Evolutionary conservation across 805 yeast genomes (phyloP), one percentile per base, ranked within the genome.

Genomic region (Kazachstania bromeliacearum): DNA sequence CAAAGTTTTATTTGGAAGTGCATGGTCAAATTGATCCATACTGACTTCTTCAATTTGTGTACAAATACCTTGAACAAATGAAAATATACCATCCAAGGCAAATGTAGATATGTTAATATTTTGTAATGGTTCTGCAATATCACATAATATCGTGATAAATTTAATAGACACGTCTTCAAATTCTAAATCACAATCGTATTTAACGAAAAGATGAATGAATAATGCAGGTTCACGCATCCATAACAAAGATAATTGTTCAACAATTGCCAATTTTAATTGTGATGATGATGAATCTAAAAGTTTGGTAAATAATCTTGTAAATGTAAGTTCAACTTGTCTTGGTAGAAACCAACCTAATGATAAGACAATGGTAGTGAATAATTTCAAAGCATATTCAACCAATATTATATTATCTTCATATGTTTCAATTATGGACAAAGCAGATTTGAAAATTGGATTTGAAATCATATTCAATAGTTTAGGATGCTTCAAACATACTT

Each of bases 111-210:
- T 94, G 47, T 74, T 79, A 2, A 89, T 94, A 32, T 28, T 81
- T 82, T 0, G 95, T 82, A 0, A 94, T 78, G 47, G 71, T 66
- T 9, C 68, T 7, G 96, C 78, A 23, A 85, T 64, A 35, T 79
- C 72, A 36, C 94, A 77, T 37, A 92, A 66, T 31, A 80, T 73
- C 30, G 79, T 79, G 28, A 92, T 57, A 19, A 84, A 62, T 29
- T 75, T 71, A 19, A 70, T 70, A 8, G 89, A 70, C 38, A 94
- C 60, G 54, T 92, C 95, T 2, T 79, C 70, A 45, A 88, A 75
- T 40, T 85, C 94, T 45, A 85, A 77, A 52, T 85, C 89, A 59
- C 97, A 89, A 56, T 92, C 98, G 55, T 77, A 92, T 38, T 78
- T 79, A 38, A 83, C 77, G 54, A 83, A 92, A 22, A 88, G 57